Conservation (phyloP, 208 protist species). For the Endotrypanum monterogeii region DNA sequence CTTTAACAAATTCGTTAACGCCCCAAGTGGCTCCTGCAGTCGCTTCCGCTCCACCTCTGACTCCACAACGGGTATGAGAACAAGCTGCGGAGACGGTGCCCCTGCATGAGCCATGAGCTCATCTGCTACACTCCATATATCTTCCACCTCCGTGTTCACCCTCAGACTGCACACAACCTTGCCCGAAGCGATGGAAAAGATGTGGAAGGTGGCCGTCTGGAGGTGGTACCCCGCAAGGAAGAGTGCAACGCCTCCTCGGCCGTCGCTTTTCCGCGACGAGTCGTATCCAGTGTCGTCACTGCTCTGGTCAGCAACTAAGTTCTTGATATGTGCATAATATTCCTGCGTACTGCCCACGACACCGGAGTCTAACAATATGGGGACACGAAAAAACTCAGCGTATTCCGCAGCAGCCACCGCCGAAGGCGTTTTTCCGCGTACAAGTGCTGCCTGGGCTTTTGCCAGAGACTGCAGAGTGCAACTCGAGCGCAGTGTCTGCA, state of each 20-base stretch:
- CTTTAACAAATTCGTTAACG: constrained; percentile 33
- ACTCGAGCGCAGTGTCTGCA: constrained; percentile 7
- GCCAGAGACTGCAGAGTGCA: constrained; percentile 40
- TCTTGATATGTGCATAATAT: constrained; percentile 31
- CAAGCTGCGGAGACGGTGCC: constrained; percentile 35
- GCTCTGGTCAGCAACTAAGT: constrained; percentile 26
- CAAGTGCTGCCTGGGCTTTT: constrained; percentile 50
- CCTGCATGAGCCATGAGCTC: constrained; percentile 57
- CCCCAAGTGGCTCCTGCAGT: constrained; percentile 34
- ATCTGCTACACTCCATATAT: constrained; percentile 53
- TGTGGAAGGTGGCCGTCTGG: constrained; percentile 16
- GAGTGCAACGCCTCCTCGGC: constrained; percentile 30
- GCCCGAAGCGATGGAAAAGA: constrained; percentile 57
- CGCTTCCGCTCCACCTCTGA: constrained; percentile 39
- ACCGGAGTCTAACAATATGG: constrained; percentile 30
- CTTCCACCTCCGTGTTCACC: not conserved
- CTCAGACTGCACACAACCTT: constrained; percentile 30
- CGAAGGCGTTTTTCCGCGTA: constrained; percentile 28
- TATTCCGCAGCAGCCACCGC: constrained; percentile 40
- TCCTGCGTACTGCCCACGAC: constrained; percentile 34
- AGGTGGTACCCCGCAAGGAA: constrained; percentile 53
- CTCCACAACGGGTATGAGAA: constrained; percentile 64
- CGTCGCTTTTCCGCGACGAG: constrained; percentile 17
- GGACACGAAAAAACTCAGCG: constrained; percentile 52
- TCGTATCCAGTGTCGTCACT: constrained; percentile 19